Evolutionary conservation across 768 basidiomycete species (phyloP).

Genomic region (Russula emetica): DNA sequence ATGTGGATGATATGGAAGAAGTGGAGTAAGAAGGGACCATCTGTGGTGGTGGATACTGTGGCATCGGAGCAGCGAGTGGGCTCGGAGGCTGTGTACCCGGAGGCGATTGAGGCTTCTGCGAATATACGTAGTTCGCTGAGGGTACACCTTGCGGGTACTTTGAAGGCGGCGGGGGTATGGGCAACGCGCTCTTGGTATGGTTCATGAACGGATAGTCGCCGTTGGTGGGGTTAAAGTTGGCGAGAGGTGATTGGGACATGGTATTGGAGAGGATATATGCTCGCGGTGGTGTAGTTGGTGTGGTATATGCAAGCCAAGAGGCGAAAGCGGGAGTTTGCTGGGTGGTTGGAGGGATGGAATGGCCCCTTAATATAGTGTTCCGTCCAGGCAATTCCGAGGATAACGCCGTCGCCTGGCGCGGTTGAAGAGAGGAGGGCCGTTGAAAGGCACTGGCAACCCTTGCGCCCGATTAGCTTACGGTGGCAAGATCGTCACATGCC

Average conservation of each 20-base stretch:
- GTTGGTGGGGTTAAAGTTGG: conserved; percentile 51
- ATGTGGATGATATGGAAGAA: conserved; percentile 13
- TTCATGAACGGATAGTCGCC: conserved; percentile 57
- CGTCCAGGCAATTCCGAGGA: conserved; percentile 3
- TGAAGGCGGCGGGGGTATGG: conserved; percentile 45
- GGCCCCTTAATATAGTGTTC: conserved; percentile 21
- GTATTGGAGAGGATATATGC: conserved; percentile 4
- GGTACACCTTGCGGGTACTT: conserved; percentile 44
- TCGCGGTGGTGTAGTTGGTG: not conserved
- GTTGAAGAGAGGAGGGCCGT: not conserved
- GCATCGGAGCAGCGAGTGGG: conserved; percentile 16
- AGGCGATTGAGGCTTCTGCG: conserved; percentile 23
- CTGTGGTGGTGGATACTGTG: conserved; percentile 15
- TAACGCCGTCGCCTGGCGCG: conserved; percentile 1
- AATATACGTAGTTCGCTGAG: conserved; percentile 31
- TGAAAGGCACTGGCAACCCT: conserved; percentile 15
- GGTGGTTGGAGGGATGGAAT: conserved; percentile 2
- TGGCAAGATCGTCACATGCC: conserved; percentile 24
- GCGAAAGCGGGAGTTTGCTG: conserved; percentile 16
- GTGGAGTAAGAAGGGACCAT: conserved; percentile 6
- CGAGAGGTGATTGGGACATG: conserved; percentile 34
- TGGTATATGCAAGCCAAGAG: not conserved
- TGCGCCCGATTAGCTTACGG: conserved; percentile 14
- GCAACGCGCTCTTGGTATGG: conserved; percentile 33
- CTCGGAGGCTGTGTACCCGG: conserved; percentile 18